Evolutionary conservation across 2,329 filamentous ascomycete species (phyloP).

Genomic region (Curvularia hawaiiensis): DNA sequence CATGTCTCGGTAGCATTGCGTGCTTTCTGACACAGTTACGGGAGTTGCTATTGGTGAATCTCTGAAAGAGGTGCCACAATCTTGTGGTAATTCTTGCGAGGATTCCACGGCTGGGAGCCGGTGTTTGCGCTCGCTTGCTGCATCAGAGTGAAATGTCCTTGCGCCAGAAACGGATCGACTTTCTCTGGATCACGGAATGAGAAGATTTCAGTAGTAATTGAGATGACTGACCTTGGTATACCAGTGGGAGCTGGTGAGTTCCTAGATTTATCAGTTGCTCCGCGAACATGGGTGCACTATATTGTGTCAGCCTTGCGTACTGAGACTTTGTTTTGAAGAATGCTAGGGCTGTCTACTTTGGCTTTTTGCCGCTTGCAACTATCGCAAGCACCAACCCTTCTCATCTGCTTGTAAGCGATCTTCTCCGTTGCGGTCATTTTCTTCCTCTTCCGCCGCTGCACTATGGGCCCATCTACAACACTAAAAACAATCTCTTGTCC

Average conservation of each 20-base stretch:
- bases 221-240: constrained; percentile 3
- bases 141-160: neutral
- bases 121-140: neutral
- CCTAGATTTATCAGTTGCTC: neutral
- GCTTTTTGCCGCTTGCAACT: constrained; percentile 35
- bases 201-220: neutral
- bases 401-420: constrained; percentile 31
- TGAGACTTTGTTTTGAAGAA: neutral
- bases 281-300: constrained; percentile 7
- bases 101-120: neutral
- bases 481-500: constrained; percentile 35
- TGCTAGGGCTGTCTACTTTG: constrained; percentile 22
- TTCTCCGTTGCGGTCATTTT: constrained; percentile 36
- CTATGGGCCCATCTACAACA: constrained; percentile 23
- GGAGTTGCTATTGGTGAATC: neutral
- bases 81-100: neutral
- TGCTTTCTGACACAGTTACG: neutral
- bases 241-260: neutral
- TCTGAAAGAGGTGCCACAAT: neutral
- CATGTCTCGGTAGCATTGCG: neutral
- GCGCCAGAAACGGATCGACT: neutral
- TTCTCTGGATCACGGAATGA: neutral
- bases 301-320: neutral
- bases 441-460: constrained; percentile 32
- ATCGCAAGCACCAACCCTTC: constrained; percentile 35